Evolutionary conservation across 106 monocot genomes (phyloP).

Genomic region (Amphibolis antarctica): DNA sequence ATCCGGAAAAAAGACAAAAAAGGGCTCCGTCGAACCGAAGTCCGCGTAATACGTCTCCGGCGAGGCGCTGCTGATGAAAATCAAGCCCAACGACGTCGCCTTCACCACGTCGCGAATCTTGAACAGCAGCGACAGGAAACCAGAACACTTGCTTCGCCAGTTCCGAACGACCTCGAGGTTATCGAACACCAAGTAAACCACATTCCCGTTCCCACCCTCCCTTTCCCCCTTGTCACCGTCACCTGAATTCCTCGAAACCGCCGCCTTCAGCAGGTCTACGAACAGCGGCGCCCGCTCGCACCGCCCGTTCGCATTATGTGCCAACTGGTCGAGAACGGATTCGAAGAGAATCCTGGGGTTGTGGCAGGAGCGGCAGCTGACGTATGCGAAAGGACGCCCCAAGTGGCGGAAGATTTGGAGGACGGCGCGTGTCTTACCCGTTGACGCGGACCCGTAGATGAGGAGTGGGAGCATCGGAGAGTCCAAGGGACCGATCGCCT

Average conservation of each 20-base stretch:
- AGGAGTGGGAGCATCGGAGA: constrained; percentile 62
- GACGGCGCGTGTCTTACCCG: constrained; percentile 60
- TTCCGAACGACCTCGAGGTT: constrained; percentile 54
- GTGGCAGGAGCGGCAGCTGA: constrained; percentile 49
- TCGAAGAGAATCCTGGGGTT: constrained; percentile 48
- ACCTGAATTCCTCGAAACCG: no score
- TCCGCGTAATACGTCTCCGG: constrained; percentile 55
- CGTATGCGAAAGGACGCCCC: constrained; percentile 51
- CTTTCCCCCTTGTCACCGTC: no score
- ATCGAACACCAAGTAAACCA: constrained; percentile 75
- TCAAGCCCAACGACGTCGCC: constrained; percentile 42
- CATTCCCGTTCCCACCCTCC: constrained; percentile 20
- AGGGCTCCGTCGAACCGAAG: constrained; percentile 46
- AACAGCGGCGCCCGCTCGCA: constrained; percentile 76
- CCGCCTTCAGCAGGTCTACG: constrained; percentile 38
- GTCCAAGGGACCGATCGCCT: constrained; percentile 41
- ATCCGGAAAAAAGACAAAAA: constrained; percentile 57
- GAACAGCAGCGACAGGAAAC: constrained; percentile 46
- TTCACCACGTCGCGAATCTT: constrained; percentile 41
- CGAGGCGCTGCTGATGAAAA: constrained; percentile 55
- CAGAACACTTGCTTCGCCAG: constrained; percentile 48
- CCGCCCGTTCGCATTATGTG: constrained; percentile 12
- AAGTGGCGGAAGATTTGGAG: constrained; percentile 51
- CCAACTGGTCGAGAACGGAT: constrained; percentile 48
- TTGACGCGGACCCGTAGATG: constrained; percentile 58